Base-by-base conservation (phyloP, 1,139 yeast genomes). In the Geotrichum aggregatum region DNA sequence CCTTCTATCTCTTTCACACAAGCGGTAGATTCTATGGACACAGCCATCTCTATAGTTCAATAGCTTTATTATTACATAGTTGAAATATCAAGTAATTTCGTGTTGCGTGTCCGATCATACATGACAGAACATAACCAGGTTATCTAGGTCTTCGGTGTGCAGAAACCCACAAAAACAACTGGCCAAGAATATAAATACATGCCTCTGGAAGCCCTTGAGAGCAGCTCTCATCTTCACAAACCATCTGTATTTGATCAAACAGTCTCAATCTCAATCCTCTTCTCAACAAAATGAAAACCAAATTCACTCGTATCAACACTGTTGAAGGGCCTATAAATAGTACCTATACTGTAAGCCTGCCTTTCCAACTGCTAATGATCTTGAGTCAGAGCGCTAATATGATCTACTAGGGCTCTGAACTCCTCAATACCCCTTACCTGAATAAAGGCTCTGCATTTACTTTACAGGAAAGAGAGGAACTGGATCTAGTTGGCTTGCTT, bases 381-480 rank as follows among this genome's bases (percentile, higher is more conserved):
- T n/a, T n/a, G n/a, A n/a, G n/a, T n/a, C n/a, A n/a, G n/a, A n/a
- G n/a, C n/a, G 8, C 21, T 24, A 10, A 18, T 5, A 19, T 41
- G 28, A 41, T 13, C 3, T 10, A 14, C 13, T 44, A 57, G 55
- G 64, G 66, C 1, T 45, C 50, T 18, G 61, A 60, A 31, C 61
- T 71, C 52, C 75, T 91, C 59, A 88, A 88, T 68, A 84, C 94
- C 16, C 91, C 98, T 0, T 73, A 85, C 47, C 86, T 84, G 73
- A 91, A 91, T 73, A 91, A 92, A 69, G 98, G 98, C 35, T 83
- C 96, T 22, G 98, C 97, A 0, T 92, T 92, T 69, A 79, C 92
- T 11, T 64, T 69, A 22, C 91, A 86, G 59, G 98, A 92, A 72
- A 78, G 98, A 63, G 74, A 76, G 21, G 87, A 87, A 2, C 91